Evolutionary conservation across 129 eudicot genomes (phyloP), one percentile per base, ranked within the genome.

Genomic region (Chrysanthemum makinoi): DNA sequence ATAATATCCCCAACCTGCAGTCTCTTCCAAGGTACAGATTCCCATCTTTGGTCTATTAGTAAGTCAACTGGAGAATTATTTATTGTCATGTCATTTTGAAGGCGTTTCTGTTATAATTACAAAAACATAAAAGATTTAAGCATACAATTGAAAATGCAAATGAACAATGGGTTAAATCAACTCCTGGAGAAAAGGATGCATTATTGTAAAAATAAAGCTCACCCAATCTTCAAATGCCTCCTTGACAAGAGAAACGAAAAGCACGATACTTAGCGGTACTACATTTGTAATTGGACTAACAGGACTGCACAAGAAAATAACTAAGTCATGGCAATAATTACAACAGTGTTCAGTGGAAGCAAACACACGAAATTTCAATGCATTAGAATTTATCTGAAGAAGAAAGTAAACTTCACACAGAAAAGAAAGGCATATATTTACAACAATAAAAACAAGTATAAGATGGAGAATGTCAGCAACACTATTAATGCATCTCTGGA

Each of bases 181-280:
- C 46, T 39, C 46, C 0, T 39, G 10, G 46, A 39, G 46, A 39
- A 39, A 39, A 39, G 46, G 46, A 39, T 7, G 46, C 46, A 39
- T 39, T 39, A 1, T 7, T 39, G 10, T 7, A 44, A 57, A 59
- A 59, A 47, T 59, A 61, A 48, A 60, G 67, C 91, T 83, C 74
- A 90, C 99, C 99, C 99, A 94, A 62, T 94, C 99, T 78, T 94
- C 99, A 85, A 86, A 94, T 47, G 99, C 99, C 72, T 94, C 99
- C 87, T 94, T 94, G 6, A 90, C 50, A 55, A 94, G 96, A 77
- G 99, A 89, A 55, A 90, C 91, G 46, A 94, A 78, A 77, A 94
- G 97, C 87, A 94, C 99, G 65, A 94, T 70, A 65, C 86, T 75
- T 65, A 94, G 77, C 17, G 99, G 99, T 53, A 87, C 73, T 73